Conservation (phyloP, 306 rosid species). For the Fragaria iinumae region DNA sequence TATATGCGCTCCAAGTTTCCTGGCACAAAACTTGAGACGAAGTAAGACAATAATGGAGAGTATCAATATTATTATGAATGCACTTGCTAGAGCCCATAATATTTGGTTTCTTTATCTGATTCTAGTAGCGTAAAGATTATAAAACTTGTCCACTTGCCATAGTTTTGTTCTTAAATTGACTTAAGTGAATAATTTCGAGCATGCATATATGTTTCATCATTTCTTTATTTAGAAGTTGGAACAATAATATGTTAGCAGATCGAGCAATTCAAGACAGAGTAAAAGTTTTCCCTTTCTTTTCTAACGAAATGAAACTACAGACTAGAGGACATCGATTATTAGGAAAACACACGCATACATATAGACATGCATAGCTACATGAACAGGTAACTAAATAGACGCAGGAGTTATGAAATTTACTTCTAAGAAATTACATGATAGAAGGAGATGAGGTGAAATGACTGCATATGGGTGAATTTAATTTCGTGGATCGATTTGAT, state of each 20-base stretch:
- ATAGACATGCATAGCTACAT: too few species aligned
- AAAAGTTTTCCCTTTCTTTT: too few species aligned
- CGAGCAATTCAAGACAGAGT: not conserved
- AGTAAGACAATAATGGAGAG: not conserved
- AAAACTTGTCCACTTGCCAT: not conserved
- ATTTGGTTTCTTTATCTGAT: not conserved
- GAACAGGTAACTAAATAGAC: too few species aligned
- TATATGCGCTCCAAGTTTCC: conserved; percentile 12
- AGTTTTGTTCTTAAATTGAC: not conserved
- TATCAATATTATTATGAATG: not conserved
- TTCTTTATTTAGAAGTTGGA: not conserved
- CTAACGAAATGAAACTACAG: too few species aligned
- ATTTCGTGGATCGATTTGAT: too few species aligned
- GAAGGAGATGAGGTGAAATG: too few species aligned
- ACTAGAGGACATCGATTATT: too few species aligned
- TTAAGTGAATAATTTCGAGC: not conserved
- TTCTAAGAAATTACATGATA: too few species aligned
- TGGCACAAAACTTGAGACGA: not conserved
- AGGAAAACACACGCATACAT: too few species aligned
- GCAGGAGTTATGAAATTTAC: too few species aligned
- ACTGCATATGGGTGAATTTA: too few species aligned
- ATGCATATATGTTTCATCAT: not conserved
- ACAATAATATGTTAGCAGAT: not conserved
- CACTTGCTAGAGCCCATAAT: not conserved
- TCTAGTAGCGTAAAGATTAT: not conserved